Evolutionary conservation across 139 green algal genomes (phyloP).

Genomic region (Chlamydomonas schloesseri): DNA sequence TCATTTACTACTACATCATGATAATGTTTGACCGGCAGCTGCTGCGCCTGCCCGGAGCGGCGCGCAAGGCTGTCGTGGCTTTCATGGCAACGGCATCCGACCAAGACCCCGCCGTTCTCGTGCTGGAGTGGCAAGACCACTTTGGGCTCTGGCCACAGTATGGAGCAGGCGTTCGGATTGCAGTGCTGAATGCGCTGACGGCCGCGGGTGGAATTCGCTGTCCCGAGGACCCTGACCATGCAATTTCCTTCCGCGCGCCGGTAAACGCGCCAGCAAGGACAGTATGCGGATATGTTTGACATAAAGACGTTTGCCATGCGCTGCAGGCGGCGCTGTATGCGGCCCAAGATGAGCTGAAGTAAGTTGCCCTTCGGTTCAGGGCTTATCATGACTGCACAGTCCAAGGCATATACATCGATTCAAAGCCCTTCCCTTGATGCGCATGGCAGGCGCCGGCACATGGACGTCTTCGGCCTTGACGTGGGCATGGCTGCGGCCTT

Average conservation of each 20-base stretch:
- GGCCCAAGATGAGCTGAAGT: too few relatives aligned
- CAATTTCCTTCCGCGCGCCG: background rate
- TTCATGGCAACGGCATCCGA: background rate
- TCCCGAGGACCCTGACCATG: background rate
- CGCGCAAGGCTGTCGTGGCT: background rate
- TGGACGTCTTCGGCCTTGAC: background rate
- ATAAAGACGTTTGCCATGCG: background rate
- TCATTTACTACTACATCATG: too few relatives aligned
- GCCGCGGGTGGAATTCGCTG: background rate
- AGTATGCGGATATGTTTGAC: too few relatives aligned
- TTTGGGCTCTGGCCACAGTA: background rate
- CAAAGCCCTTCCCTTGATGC: background rate
- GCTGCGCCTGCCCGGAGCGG: background rate
- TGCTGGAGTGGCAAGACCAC: slow-evolving; percentile 8
- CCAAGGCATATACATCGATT: too few relatives aligned
- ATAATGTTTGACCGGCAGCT: background rate
- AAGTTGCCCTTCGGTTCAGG: too few relatives aligned
- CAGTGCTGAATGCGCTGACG: background rate
- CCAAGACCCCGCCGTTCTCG: background rate
- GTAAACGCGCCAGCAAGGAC: too few relatives aligned
- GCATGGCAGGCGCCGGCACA: background rate
- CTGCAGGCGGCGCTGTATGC: background rate
- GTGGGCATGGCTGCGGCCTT: background rate
- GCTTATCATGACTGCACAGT: background rate
- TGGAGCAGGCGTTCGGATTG: background rate